phyloP scores from a whole-genome alignment of 495 filamentous ascomycete species.

The Penicillium angulare region DNA sequence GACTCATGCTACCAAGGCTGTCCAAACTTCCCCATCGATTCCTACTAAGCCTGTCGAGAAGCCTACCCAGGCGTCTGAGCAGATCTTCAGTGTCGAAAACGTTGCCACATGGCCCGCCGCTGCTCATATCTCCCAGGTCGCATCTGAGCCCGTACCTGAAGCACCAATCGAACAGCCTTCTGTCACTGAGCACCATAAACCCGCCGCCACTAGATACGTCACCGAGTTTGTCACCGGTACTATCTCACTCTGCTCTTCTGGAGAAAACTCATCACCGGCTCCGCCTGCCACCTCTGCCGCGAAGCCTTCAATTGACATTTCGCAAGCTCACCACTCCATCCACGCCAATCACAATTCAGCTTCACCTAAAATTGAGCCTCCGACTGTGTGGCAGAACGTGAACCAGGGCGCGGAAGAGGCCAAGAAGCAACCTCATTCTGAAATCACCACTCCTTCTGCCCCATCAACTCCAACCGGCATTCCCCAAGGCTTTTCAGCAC shows the following conservation, averaged over 20 bases:
- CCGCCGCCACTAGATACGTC: constrained; percentile 7
- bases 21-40: background rate
- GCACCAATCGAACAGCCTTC: background rate
- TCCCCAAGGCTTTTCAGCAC: background rate
- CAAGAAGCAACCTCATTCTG: background rate
- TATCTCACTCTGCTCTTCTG: constrained; percentile 12
- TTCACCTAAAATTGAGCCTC: background rate
- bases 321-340: background rate
- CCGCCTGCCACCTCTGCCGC: background rate
- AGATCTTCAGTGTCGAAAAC: constrained; percentile 5
- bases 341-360: background rate
- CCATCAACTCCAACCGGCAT: background rate
- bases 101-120: constrained; percentile 4
- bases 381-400: background rate
- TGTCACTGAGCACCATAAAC: background rate
- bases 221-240: constrained; percentile 16
- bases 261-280: background rate
- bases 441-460: background rate
- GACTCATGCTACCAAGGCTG: background rate
- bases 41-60: background rate
- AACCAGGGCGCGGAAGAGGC: background rate
- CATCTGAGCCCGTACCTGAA: background rate
- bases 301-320: background rate
- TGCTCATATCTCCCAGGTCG: background rate
- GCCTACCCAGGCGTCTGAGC: background rate